Percentiles rank a stretch among this genome's conserved stretches.
Conservation (phyloP, 108 stramenopile species). For the Stephanodiscus minutulus region DNA sequence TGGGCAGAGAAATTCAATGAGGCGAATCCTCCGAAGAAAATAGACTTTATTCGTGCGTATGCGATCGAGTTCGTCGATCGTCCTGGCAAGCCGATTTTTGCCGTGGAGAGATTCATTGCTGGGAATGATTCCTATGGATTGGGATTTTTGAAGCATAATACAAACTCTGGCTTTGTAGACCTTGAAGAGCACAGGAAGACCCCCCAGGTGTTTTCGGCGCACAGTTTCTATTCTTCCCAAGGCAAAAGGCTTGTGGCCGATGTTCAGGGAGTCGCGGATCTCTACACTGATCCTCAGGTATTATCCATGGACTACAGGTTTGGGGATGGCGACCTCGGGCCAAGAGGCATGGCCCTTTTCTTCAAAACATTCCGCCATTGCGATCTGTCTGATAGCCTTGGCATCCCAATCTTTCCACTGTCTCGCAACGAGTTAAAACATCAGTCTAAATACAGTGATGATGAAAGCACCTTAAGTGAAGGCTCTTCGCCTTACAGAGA, state of each 20-base stretch:
- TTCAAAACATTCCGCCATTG: slow-evolving; percentile 75
- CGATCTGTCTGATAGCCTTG: slow-evolving; percentile 54
- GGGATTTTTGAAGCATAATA: slow-evolving; percentile 86
- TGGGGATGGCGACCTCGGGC: slow-evolving; percentile 85
- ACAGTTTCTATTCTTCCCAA: slow-evolving; percentile 74
- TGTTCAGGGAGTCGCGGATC: slow-evolving; percentile 87
- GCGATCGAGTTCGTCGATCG: slow-evolving; percentile 80
- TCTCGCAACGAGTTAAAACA: slow-evolving; percentile 71
- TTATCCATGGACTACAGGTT: slow-evolving; percentile 70
- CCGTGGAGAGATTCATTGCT: slow-evolving; percentile 80
- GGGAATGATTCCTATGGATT: slow-evolving; percentile 71
- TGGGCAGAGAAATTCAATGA: slow-evolving; percentile 78
- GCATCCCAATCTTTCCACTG: slow-evolving; percentile 77
- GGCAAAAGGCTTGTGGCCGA: slow-evolving; percentile 86
- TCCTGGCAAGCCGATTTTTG: slow-evolving; percentile 67
- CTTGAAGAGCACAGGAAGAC: slow-evolving; percentile 64
- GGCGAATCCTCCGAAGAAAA: slow-evolving; percentile 65
- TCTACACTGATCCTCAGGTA: slow-evolving; percentile 91
- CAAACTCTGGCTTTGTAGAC: slow-evolving; percentile 84
- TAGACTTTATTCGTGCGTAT: slow-evolving; percentile 77
- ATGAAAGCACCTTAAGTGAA: slow-evolving; percentile 60
- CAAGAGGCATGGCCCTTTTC: slow-evolving; percentile 84
- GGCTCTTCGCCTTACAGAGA: slow-evolving; percentile 39
- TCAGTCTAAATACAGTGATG: slow-evolving; percentile 75
- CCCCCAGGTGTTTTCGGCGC: slow-evolving; percentile 84